Evolutionary conservation across 2,329 filamentous ascomycete genomes (phyloP).

Genomic region (Eutypa lata): DNA sequence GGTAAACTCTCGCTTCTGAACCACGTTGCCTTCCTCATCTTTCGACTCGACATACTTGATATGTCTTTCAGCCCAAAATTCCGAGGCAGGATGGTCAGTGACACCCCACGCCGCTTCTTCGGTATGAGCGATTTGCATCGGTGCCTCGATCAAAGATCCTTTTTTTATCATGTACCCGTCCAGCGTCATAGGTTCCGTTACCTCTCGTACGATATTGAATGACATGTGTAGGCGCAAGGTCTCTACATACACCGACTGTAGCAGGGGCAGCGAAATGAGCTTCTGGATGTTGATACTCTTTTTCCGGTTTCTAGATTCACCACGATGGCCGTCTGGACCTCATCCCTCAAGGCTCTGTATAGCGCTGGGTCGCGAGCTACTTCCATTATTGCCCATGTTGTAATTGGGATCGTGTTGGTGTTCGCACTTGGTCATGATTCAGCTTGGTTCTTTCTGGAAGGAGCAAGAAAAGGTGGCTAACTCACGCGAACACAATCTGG

Average conservation of each 20-base stretch:
- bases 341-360: neutral
- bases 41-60: neutral
- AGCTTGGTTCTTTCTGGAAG: neutral
- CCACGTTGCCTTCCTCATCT: neutral
- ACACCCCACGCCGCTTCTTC: conserved; percentile 14
- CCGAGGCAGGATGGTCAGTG: conserved; percentile 7
- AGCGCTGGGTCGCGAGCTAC: conserved; percentile 9
- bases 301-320: neutral
- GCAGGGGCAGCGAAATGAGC: conserved; percentile 12
- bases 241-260: conserved; percentile 22
- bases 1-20: neutral
- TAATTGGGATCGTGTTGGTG: conserved; percentile 19
- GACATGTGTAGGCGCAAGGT: conserved; percentile 17
- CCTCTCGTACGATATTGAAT: conserved; percentile 14
- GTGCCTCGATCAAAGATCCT: conserved; percentile 14
- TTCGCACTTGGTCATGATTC: too few species aligned
- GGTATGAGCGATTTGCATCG: conserved; percentile 9
- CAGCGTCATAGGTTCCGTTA: conserved; percentile 5
- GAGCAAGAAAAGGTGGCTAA: neutral
- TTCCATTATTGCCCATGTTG: conserved; percentile 19
- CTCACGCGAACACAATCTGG: too few species aligned
- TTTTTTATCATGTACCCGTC: conserved; percentile 10
- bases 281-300: conserved; percentile 5
- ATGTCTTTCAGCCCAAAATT: conserved; percentile 11
- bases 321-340: neutral